Conservation (phyloP, 768 basidiomycete genomes). For the Clitopilus passeckerianus region DNA sequence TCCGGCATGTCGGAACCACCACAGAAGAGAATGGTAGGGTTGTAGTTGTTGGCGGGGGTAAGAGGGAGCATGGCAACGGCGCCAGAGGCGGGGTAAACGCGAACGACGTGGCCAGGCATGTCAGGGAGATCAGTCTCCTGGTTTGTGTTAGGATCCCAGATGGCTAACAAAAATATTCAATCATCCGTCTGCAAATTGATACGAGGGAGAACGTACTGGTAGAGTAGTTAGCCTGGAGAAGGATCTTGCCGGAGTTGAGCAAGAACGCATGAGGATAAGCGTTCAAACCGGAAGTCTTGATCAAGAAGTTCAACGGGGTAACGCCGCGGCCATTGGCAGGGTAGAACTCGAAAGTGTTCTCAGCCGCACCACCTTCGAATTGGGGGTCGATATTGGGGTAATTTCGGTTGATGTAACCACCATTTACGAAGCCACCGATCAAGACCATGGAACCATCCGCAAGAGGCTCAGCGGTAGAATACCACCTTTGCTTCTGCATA, state of each 20-base stretch:
- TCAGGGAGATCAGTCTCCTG: constrained; percentile 59
- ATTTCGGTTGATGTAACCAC: constrained; percentile 78
- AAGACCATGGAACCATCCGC: constrained; percentile 76
- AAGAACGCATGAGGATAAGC: constrained; percentile 72
- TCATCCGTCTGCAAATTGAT: neutral
- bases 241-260: constrained; percentile 72
- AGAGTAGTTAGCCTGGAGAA: constrained; percentile 80
- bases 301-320: constrained; percentile 63
- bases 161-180: constrained; percentile 20
- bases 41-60: constrained; percentile 85
- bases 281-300: constrained; percentile 72
- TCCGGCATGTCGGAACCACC: constrained; percentile 83
- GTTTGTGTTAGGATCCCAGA: constrained; percentile 54
- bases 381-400: constrained; percentile 66
- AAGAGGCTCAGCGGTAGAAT: constrained; percentile 68
- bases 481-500: constrained; percentile 75
- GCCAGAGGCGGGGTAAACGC: constrained; percentile 88
- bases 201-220: constrained; percentile 46
- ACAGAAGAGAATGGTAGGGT: constrained; percentile 83
- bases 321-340: constrained; percentile 51
- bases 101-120: constrained; percentile 71
- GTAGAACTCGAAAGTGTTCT: constrained; percentile 83
- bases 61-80: constrained; percentile 88
- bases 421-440: constrained; percentile 77
- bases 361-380: constrained; percentile 66